Percentiles rank a stretch among this genome's conserved stretches.
Conservation (phyloP, 2,329 filamentous ascomycete species). For the Trichoderma harzianum region DNA sequence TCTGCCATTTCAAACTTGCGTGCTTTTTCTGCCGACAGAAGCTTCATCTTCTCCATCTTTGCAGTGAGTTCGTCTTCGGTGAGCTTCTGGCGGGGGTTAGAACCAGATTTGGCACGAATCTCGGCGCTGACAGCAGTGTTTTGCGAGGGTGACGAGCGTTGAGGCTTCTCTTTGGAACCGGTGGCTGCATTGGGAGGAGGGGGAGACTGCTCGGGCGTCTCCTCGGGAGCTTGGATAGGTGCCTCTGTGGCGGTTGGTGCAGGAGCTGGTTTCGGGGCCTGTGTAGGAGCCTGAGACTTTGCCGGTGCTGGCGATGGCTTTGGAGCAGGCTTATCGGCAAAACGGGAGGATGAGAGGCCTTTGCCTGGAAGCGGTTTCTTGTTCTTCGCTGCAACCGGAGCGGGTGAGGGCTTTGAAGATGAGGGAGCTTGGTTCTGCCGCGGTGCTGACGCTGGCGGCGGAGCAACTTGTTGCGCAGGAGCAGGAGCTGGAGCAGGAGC, state of each 20-base stretch:
- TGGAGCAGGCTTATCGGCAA: conserved; percentile 31
- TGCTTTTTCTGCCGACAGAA: conserved; percentile 55
- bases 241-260: conserved; percentile 20
- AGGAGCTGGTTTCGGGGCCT: conserved; percentile 25
- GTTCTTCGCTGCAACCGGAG: conserved; percentile 17
- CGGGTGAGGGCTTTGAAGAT: conserved; percentile 12
- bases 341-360: conserved; percentile 33
- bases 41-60: conserved; percentile 60
- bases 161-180: conserved; percentile 29
- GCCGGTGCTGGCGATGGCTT: conserved; percentile 17
- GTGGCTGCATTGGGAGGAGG: conserved; percentile 33
- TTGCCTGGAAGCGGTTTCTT: conserved; percentile 21
- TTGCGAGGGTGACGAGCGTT: conserved; percentile 22
- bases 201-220: conserved; percentile 23
- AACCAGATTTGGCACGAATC: conserved; percentile 50
- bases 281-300: conserved; percentile 14
- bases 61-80: conserved; percentile 56
- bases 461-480: conserved; percentile 6
- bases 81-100: conserved; percentile 58
- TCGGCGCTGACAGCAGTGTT: conserved; percentile 36
- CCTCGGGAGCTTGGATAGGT: conserved; percentile 14
- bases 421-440: conserved; percentile 18
- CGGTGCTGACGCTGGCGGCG: conserved; percentile 17
- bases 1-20: conserved; percentile 58
- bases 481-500: conserved; percentile 1